A percentile compares a stretch with the other conserved stretches of the same genome.
These are phyloP conservation scores for Colletotrichum eleusines DNA, from an alignment of 2,329 filamentous ascomycete genomes.

Conservation along the genomic window DNA sequence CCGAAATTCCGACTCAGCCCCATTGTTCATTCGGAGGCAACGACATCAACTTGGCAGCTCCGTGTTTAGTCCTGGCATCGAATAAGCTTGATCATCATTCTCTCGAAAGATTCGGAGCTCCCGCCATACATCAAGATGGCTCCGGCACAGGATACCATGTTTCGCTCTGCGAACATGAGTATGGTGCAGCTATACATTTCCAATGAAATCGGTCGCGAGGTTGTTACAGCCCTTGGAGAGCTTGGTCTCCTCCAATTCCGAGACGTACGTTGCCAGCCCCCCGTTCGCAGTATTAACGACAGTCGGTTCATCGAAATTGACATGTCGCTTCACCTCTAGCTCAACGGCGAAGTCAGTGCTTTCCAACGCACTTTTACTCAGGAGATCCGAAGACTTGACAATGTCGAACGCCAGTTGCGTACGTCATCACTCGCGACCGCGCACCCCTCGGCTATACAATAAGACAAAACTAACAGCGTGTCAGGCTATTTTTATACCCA, in stretches of 20 bases:
- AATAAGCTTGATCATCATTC: constrained; percentile 40
- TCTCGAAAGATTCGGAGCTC: constrained; percentile 42
- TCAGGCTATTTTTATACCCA: constrained; percentile 92
- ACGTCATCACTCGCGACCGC: constrained; percentile 57
- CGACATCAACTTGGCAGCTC: constrained; percentile 44
- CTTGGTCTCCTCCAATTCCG: constrained; percentile 96
- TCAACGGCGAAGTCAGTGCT: constrained; percentile 91
- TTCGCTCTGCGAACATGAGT: constrained; percentile 99
- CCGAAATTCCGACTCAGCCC: constrained; percentile 23
- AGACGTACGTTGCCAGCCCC: constrained; percentile 75
- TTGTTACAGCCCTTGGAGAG: constrained; percentile 95
- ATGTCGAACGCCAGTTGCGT: constrained; percentile 97
- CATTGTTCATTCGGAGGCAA: constrained; percentile 36
- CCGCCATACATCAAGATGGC: constrained; percentile 63
- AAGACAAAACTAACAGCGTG: constrained; percentile 47
- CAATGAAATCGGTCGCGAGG: constrained; percentile 98
- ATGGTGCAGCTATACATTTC: constrained; percentile 99
- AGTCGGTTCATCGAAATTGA: constrained; percentile 42
- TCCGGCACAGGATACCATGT: constrained; percentile 87
- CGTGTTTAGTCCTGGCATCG: constrained; percentile 32
- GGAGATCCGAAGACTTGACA: constrained; percentile 96
- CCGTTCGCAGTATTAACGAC: constrained; percentile 25
- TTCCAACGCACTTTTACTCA: constrained; percentile 98
- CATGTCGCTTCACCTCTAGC: constrained; percentile 62
- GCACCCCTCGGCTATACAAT: constrained; percentile 8